Evolutionary conservation across 2,329 filamentous ascomycete genomes (phyloP), one percentile per base, ranked within the genome.

Genomic region (Aureobasidium leucospermi): DNA sequence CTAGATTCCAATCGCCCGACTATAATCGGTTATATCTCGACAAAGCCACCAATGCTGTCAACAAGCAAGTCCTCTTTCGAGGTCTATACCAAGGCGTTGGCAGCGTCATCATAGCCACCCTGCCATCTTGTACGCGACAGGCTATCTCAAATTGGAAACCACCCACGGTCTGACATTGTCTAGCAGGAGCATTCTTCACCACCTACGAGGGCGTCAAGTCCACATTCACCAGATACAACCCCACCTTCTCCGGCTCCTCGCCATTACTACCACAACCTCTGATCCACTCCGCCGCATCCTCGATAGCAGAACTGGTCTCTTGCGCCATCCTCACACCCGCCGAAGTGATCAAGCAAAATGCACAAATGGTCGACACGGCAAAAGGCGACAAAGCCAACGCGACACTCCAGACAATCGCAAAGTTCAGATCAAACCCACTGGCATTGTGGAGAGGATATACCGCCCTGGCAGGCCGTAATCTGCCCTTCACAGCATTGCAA

Each of bases 261-360:
- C 59, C 73, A 67, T 61, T 81, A 5, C 69, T 90, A 0, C 88
- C 89, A 1, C 78, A 83, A 53, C 85, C 90, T 0, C 64, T 90
- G 9, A 81, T 91, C 59, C 87, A 96, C 70, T 82, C 88, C 6
- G 73, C 82, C 3, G 87, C 90, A 11, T 95, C 90, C 1, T 86
- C 85, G 1, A 75, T 84, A 15, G 92, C 87, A 1, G 92, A 96
- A 73, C 82, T 91, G 65, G 88, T 90, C 3, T 92, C 90, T 5
- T 96, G 92, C 69, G 79, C 90, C 19, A 89, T 96, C 62, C 82
- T 96, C 38, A 93, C 91, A 0, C 92, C 91, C 0, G 90, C 90
- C 13, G 91, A 96, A 71, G 89, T 96, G 7, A 83, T 96, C 63
- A 96, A 96, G 75, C 91, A 96, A 70, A 96, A 96, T 72, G 90